Evolutionary conservation across 768 basidiomycete genomes (phyloP), one percentile per base, ranked within the genome.

Genomic region (Leccinum variicolor): DNA sequence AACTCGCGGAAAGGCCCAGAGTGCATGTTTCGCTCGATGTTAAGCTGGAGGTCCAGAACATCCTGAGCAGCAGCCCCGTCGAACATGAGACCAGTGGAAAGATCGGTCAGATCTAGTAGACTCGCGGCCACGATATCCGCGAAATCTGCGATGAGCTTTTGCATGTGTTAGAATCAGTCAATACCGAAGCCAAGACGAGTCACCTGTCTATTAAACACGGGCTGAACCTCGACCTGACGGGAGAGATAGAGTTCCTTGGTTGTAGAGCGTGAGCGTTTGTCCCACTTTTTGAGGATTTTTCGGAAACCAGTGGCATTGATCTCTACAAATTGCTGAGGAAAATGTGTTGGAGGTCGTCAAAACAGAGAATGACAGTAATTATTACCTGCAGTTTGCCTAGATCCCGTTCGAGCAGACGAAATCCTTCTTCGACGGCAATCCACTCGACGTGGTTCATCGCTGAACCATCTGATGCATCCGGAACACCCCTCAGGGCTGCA

Each of bases 211-310:
- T 98, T 95, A 75, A 98, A 98, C 45, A 95, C 94, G 1, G 95
- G 97, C 66, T 98, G 97, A n/a, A 98, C 91, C 63, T 99, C 97
- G 2, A 99, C 95, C 70, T 98, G 97, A 29, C 97, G 85, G 48
- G 92, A 84, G 19, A 99, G 84, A 73, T 98, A 98, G 5, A 98
- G 81, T 68, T 99, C 97, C 69, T 94, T 98, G n/a, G 92, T 98
- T 21, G 88, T 86, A 2, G 92, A 94, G 45, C 87, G 97, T 36
- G 94, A 94, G 49, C 93, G 84, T 74, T 98, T 99, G 75, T 98
- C 97, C 82, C 93, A 99, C 71, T 99, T 99, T 70, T 99, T 98
- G 60, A 98, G 74, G 50, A 98, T 98, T 73, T 98, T 98, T 47
- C 95, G 84, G 72, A 98, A 98, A 4, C 94, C 97, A 10, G 87